Evolutionary conservation across 2,329 filamentous ascomycete species (phyloP).

Genomic region (Phoma sp.): DNA sequence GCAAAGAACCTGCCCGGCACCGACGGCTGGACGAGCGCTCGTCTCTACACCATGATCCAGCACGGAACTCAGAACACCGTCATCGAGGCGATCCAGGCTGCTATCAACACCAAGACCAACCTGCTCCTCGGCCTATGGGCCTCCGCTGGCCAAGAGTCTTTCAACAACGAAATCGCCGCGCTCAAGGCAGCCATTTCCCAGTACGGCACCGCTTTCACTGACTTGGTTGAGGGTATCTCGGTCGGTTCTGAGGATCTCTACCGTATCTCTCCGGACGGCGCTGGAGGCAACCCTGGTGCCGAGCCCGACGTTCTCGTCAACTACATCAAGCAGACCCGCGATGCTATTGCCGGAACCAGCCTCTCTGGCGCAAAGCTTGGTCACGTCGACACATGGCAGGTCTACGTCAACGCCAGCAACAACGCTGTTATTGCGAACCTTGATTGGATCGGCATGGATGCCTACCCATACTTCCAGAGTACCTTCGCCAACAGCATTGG

Average conservation of each 20-base stretch:
- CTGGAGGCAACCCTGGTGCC: conserved; percentile 67
- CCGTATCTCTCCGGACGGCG: conserved; percentile 68
- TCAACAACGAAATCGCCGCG: conserved; percentile 77
- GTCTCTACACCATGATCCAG: conserved; percentile 80
- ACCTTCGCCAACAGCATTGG: conserved; percentile 63
- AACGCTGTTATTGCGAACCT: conserved; percentile 69
- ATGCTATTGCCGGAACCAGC: conserved; percentile 67
- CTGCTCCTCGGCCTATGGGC: conserved; percentile 86
- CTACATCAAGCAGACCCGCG: conserved; percentile 74
- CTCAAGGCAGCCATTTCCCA: conserved; percentile 71
- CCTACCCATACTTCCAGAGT: conserved; percentile 82
- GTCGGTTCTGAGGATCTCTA: conserved; percentile 81
- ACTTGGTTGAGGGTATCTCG: conserved; percentile 79
- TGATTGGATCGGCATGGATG: conserved; percentile 85
- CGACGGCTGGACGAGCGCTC: conserved; percentile 65
- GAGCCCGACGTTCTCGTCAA: conserved; percentile 66
- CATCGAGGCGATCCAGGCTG: conserved; percentile 77
- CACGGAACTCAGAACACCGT: conserved; percentile 67
- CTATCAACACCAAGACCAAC: conserved; percentile 78
- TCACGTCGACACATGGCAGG: conserved; percentile 84
- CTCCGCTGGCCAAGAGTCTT: conserved; percentile 67
- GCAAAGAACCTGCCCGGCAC: conserved; percentile 70
- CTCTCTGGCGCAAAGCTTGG: conserved; percentile 68
- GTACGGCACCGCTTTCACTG: conserved; percentile 71
- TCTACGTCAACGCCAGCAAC: conserved; percentile 72